Evolutionary conservation across 768 basidiomycete species (phyloP).

Genomic region (Leccinum obscurum): DNA sequence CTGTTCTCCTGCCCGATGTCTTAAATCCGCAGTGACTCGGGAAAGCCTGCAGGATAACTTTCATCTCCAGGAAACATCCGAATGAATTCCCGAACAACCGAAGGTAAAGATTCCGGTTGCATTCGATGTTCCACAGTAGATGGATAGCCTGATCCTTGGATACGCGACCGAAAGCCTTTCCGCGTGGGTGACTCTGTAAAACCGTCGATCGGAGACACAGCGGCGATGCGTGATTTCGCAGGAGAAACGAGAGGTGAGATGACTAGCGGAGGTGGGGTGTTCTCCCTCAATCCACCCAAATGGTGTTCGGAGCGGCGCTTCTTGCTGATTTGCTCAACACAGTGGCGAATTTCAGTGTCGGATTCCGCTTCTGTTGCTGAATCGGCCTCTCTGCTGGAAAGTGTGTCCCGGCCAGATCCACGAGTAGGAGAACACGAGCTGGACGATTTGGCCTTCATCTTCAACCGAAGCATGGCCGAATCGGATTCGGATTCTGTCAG

Average conservation of each 20-base stretch:
- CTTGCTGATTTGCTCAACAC: constrained; percentile 19
- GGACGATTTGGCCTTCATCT: neutral
- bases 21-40: constrained; percentile 29
- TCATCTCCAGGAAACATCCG: constrained; percentile 36
- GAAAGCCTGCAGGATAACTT: constrained; percentile 36
- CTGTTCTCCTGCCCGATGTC: neutral
- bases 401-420: neutral
- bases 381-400: constrained; percentile 20
- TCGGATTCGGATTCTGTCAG: constrained; percentile 35
- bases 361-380: constrained; percentile 36
- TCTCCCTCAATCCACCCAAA: constrained; percentile 2
- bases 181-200: constrained; percentile 6
- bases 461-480: constrained; percentile 13
- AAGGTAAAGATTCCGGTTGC: constrained; percentile 23
- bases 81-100: constrained; percentile 32
- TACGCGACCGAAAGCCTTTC: constrained; percentile 10
- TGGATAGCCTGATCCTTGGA: neutral
- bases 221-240: constrained; percentile 15
- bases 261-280: constrained; percentile 11
- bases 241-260: constrained; percentile 33
- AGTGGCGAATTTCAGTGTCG: constrained; percentile 27
- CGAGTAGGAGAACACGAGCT: neutral
- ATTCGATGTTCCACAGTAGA: constrained; percentile 1
- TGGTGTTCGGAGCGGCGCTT: constrained; percentile 4
- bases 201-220: neutral